Base-by-base conservation (phyloP, 1,284 basidiomycete genomes). In the Psilocybe mexicana region DNA sequence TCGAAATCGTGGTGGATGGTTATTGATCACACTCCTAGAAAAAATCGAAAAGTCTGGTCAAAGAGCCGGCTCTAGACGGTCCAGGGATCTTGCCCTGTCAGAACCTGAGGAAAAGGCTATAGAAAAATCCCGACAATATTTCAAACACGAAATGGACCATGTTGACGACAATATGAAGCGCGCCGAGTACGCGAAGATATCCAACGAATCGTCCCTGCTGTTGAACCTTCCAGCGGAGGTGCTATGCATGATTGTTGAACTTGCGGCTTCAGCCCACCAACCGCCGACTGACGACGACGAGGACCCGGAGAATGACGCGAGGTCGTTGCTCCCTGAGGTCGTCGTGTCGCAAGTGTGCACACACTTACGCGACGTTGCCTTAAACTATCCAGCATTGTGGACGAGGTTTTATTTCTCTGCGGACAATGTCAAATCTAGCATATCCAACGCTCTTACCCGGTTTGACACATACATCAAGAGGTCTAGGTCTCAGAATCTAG, bases 191-290 rank as follows among this genome's bases (percentile, higher is more conserved):
- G 56, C 51, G 18, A 40, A 45, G 26, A 53, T 58, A 14, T 36
- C 43, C 46, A 58, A 58, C 18, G 40, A n/a, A 10, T 24, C 28
- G 0, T 45, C 24, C 18, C 38, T 26, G 8, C 18, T 53, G 6
- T 23, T 58, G 28, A 58, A 42, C 7, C 51, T 58, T 12, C 51
- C 56, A 12, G 40, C 52, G 6, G 56, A 58, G 23, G 40, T 53
- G 11, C 49, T 51, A 14, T 58, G 56, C 36, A 43, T 58, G 45
- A 54, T 58, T 18, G 53, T 58, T 24, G 51, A 54, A 38, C 48
- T 35, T 11, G 38, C 18, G 18, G 18, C 18, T 18, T 18, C 18
- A 18, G 18, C 18, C 44, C 3, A 26, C 23, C 10, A 40, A n/a
- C 1, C 49, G 8, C 10, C 35, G 12, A 6, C 23, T 14, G 26